Evolutionary conservation across 176 grass and related monocot species (phyloP).

Genomic region (Avena atlantica): DNA sequence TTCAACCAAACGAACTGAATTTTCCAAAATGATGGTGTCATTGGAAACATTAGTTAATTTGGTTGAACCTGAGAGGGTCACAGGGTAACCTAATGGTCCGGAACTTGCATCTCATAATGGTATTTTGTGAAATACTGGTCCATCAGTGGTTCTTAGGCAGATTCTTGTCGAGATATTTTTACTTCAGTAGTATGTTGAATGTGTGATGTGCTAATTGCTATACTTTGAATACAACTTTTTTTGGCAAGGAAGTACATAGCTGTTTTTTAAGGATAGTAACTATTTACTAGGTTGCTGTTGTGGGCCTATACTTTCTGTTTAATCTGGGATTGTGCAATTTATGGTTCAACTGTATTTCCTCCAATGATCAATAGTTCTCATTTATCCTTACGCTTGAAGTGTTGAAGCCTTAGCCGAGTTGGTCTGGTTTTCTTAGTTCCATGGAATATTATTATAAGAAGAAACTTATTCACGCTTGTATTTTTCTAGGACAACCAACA

Average conservation of each 20-base stretch:
- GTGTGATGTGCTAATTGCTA: background rate
- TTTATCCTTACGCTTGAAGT: background rate
- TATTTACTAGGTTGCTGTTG: slow-evolving; percentile 25
- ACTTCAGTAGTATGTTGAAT: background rate
- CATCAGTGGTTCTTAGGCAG: background rate
- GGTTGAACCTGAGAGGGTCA: too few species aligned
- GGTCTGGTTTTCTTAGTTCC: background rate
- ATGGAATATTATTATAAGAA: background rate
- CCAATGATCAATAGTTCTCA: background rate
- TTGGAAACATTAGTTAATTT: too few species aligned
- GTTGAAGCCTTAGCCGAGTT: background rate
- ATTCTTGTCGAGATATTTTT: background rate
- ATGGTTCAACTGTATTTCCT: background rate
- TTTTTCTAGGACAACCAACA: background rate
- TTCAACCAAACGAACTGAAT: too few species aligned
- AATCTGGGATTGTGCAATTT: slow-evolving; percentile 6
- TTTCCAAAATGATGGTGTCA: too few species aligned
- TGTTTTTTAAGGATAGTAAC: background rate
- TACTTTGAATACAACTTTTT: background rate
- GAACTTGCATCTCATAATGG: too few species aligned
- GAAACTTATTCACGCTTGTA: background rate
- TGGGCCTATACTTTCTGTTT: slow-evolving; percentile 8
- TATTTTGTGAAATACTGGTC: too few species aligned
- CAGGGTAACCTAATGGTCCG: too few species aligned
- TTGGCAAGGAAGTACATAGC: background rate